phyloP scores from a whole-genome alignment of 768 basidiomycete genomes.

The Boletus coccyginus region DNA sequence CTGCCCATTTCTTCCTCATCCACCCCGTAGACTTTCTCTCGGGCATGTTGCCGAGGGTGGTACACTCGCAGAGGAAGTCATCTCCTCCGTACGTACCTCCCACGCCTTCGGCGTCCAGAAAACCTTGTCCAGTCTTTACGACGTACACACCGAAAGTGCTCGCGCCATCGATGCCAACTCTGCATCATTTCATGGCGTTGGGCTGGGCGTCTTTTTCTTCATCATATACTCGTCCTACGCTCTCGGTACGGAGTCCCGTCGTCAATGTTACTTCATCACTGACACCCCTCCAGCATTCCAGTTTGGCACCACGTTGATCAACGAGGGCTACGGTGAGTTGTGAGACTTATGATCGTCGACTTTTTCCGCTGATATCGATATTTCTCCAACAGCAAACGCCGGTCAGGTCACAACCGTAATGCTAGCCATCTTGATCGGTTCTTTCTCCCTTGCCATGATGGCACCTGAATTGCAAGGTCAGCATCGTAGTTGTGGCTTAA shows the following conservation, averaged over 20 bases:
- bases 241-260: constrained; percentile 42
- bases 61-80: constrained; percentile 87
- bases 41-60: constrained; percentile 77
- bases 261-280: neutral
- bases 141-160: constrained; percentile 54
- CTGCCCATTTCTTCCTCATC: constrained; percentile 1
- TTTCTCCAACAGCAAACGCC: constrained; percentile 45
- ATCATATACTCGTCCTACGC: constrained; percentile 76
- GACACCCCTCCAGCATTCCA: constrained; percentile 58
- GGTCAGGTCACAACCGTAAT: constrained; percentile 84
- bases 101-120: constrained; percentile 88
- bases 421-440: constrained; percentile 81
- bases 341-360: neutral
- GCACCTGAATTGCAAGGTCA: constrained; percentile 86
- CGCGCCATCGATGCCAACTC: constrained; percentile 53
- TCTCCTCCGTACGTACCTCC: constrained; percentile 83
- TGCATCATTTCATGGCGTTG: constrained; percentile 58
- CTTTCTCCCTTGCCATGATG: constrained; percentile 81
- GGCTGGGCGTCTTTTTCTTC: constrained; percentile 77
- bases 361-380: neutral
- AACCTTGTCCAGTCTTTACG: constrained; percentile 62
- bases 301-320: constrained; percentile 86
- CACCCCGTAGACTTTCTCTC: constrained; percentile 52
- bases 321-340: constrained; percentile 48
- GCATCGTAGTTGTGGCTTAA: neutral